Percentiles rank a stretch among this genome's conserved stretches.
Evolutionary conservation across 306 rosid genomes (phyloP).

Genomic region (Quillaja saponaria): DNA sequence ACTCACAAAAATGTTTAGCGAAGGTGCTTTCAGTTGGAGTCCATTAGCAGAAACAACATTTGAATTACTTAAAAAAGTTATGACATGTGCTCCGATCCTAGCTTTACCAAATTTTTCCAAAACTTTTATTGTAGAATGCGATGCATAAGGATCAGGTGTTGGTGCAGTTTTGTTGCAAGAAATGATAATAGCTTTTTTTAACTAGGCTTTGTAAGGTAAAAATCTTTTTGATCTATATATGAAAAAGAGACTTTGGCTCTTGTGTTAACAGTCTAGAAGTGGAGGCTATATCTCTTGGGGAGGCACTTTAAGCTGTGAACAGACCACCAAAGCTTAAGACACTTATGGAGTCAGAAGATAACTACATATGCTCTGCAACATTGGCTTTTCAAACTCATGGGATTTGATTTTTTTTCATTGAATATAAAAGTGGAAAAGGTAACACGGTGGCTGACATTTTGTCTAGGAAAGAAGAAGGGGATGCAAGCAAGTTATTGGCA

Average conservation of each 20-base stretch:
- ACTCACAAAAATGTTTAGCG: neutral
- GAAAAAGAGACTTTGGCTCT: neutral
- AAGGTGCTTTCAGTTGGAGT: neutral
- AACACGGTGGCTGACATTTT: neutral
- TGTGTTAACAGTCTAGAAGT: neutral
- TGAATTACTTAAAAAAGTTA: neutral
- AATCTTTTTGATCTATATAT: neutral
- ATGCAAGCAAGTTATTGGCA: no score
- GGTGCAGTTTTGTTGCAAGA: neutral
- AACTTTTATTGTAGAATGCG: neutral
- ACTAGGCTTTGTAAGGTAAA: neutral
- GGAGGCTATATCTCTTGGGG: neutral
- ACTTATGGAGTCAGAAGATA: neutral
- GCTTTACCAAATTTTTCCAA: neutral
- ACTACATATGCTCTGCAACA: neutral
- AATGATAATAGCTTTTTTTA: neutral
- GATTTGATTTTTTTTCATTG: neutral
- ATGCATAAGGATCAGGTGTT: neutral
- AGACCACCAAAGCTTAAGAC: neutral
- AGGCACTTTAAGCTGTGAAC: neutral
- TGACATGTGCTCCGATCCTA: neutral
- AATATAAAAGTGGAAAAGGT: neutral
- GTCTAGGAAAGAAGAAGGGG: neutral
- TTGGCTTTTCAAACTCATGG: neutral
- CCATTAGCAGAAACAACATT: neutral